Base-by-base conservation (phyloP, 768 basidiomycete species). In the Lactarius sp. region DNA sequence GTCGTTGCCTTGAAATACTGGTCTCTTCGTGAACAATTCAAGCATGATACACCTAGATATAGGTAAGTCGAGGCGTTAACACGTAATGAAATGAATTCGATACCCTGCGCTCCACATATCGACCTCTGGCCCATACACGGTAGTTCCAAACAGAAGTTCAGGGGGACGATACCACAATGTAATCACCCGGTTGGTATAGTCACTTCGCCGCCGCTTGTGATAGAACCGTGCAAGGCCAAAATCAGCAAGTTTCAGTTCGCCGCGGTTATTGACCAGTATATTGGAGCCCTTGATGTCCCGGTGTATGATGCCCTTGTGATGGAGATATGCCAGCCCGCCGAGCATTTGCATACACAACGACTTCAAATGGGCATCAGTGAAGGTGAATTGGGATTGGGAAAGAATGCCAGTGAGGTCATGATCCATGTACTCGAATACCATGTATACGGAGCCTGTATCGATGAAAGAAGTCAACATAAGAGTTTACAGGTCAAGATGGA, bases 71-170 rank as follows among this genome's bases (percentile, higher is more conserved):
- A 46, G 62, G 12, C 59, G 66, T 50, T 13, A 27, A 64, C 18
- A 12, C 31, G 8, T 27, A n/a, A 22, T 6, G 31, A 59, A 41
- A 59, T 55, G 27, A 22, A 18, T 18, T 36, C 20, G 5, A 76
- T 76, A 96, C 94, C 97, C 97, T 47, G 97, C 97, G 73, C 94
- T 96, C 97, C 97, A 99, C 88, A 98, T 97, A 71, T 99, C 97
- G 27, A 99, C 96, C 71, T 96, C 95, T 6, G 94, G 88, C 2
- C 94, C 95, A 76, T 99, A 99, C 13, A 94, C 85, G 0, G 97
- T 99, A 36, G 94, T 92, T 34, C 97, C 97, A 70, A 98, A 87
- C 46, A 99, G 76, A 22, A 99, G 79, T 71, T 99, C 97, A 10
- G 96, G 97, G 5, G 94, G 92, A 61, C 97, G 83, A 75, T 99